These are phyloP conservation scores for Trichomonas vaginalis DNA, from an alignment of 208 protist species.

Conservation along the genomic window DNA sequence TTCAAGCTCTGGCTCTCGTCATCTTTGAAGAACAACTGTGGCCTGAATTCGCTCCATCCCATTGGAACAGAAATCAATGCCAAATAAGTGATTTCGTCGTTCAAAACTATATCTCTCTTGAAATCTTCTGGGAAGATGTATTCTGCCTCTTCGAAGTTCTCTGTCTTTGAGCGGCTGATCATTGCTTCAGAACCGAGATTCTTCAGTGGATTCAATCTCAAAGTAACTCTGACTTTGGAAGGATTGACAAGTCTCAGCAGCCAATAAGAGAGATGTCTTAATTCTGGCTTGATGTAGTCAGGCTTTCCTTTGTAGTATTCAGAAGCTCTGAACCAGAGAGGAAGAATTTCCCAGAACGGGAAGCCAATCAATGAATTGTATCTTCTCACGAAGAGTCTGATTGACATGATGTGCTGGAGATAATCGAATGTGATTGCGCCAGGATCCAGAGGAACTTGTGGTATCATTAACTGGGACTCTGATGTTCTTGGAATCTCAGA, in stretches of 20 bases:
- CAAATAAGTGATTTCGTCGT: neutral
- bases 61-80: neutral
- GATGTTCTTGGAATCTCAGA: neutral
- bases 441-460: neutral
- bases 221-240: neutral
- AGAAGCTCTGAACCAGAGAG: neutral
- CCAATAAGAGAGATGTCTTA: neutral
- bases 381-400: neutral
- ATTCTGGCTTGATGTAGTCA: neutral
- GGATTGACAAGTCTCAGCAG: neutral
- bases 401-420: neutral
- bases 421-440: neutral
- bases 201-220: neutral
- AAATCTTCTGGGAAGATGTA: neutral
- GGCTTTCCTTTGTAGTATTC: neutral
- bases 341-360: neutral
- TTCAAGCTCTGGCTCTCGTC: neutral
- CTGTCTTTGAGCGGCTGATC: neutral
- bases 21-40: neutral
- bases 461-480: neutral
- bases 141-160: neutral
- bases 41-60: neutral
- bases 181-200: neutral
- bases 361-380: neutral
- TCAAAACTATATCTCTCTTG: neutral